Evolutionary conservation across 129 eudicot species (phyloP), one percentile per base, ranked within the genome.

Genomic region (Ambrosia artemisiifolia): DNA sequence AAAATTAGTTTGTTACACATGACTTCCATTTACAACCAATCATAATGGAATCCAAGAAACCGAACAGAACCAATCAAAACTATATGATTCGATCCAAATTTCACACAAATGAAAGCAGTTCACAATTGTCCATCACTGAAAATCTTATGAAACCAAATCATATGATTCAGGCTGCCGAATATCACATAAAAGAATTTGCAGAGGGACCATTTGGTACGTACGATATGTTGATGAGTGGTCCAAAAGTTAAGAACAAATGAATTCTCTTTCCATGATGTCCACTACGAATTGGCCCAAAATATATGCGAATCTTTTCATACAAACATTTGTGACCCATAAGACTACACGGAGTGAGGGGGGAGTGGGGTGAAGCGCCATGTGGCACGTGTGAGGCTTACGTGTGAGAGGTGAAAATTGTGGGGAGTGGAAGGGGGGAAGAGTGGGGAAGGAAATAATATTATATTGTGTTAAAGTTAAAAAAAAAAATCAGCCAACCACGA

Each of bases 141-240:
- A 71, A 55, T 56, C 50, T 20, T 51, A 35, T 69, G 34, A 36
- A 19, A 36, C 40, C 54, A 28, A 61, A 61, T 57, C 63, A 28
- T 35, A 54, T 71, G 19, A 71, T 42, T 71, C 46, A 69, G 4
- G 2, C 54, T 54, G 19, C 40, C 65, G 65, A 60, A 63, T n/a
- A 34, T 63, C 30, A 20, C 9, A 24, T 55, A 55, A 13, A 13
- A 40, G 9, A 10, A 57, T 38, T 14, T 46, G 36, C 11, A 38
- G 35, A 47, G 76, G 77, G 61, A 16, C 77, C 69, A 49, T 42
- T 47, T 46, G 62, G 62, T 73, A 61, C 9, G 62, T 73, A 61
- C 9, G 60, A 18, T 8, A 17, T 34, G 2, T 17, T 30, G 47
- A 7, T 46, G 24, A 6, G 38, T 73, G 77, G 70, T 61, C 77